Conservation (phyloP, 345 rosid genomes). For the Pistacia vera region DNA sequence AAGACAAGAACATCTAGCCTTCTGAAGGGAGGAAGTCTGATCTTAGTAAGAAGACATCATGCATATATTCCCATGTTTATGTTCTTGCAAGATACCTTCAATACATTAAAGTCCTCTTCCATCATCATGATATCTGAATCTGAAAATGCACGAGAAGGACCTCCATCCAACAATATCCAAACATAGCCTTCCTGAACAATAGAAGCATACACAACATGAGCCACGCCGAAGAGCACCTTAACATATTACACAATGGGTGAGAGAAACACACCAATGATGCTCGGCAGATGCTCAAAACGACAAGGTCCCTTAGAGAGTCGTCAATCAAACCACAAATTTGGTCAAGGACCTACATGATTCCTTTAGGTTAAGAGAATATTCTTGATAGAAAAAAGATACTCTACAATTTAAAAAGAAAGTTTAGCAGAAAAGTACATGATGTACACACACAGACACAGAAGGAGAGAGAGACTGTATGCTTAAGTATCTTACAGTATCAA, state of each 20-base stretch:
- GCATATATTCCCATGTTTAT: neutral
- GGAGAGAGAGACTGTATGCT: constrained; percentile 4
- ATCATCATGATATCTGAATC: constrained; percentile 71
- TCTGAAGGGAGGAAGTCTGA: neutral
- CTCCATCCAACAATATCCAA: constrained; percentile 92
- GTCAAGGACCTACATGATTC: constrained; percentile 68
- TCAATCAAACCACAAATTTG: constrained; percentile 76
- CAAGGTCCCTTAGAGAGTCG: constrained; percentile 72
- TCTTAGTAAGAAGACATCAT: neutral
- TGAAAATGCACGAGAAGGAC: constrained; percentile 88
- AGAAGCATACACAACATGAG: constrained; percentile 19
- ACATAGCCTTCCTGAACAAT: constrained; percentile 67
- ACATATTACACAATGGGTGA: constrained; percentile 10
- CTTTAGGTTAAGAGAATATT: constrained; percentile 19
- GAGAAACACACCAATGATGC: constrained; percentile 59
- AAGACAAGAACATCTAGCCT: neutral
- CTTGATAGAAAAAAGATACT: constrained; percentile 2
- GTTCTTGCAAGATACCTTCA: constrained; percentile 53
- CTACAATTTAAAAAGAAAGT: constrained; percentile 1
- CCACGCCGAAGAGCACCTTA: neutral
- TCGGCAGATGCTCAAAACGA: constrained; percentile 78
- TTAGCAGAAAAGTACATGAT: neutral
- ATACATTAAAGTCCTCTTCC: constrained; percentile 76
- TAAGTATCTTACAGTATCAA: constrained; percentile 69
- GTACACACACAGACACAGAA: neutral